A percentile compares a stretch with the other conserved stretches of the same genome.
Conservation (phyloP, 2,329 filamentous ascomycete genomes). For the Neofusicoccum sp. region DNA sequence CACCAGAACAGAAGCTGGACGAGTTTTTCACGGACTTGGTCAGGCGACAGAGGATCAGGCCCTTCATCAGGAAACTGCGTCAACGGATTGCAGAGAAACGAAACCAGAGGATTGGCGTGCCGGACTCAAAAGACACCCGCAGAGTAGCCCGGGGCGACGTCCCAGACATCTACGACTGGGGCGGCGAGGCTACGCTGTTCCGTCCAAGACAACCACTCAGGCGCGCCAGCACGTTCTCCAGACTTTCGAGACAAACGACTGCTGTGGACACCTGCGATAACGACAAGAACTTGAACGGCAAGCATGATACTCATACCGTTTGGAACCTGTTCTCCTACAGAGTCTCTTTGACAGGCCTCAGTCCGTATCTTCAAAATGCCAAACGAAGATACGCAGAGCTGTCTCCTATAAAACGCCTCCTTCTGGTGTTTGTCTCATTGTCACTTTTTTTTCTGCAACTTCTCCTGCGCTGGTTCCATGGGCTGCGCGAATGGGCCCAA, state of each 20-base stretch:
- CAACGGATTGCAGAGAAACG: neutral
- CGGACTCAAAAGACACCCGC: neutral
- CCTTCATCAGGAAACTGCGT: conserved; percentile 1
- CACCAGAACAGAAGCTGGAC: conserved; percentile 20
- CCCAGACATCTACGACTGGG: neutral
- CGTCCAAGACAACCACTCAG: neutral
- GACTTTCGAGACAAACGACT: neutral
- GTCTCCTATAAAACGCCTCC: neutral
- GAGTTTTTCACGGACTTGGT: conserved; percentile 20
- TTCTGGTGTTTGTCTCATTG: neutral
- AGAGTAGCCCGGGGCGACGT: neutral
- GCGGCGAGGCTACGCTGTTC: neutral
- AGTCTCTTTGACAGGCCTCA: neutral
- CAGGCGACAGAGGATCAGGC: conserved; percentile 1
- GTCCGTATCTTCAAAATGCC: neutral
- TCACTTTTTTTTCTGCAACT: neutral
- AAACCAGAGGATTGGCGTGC: neutral
- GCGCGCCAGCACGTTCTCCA: neutral
- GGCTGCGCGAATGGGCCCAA: neutral
- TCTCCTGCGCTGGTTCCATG: neutral
- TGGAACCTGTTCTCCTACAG: neutral
- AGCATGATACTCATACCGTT: neutral
- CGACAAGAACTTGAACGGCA: neutral
- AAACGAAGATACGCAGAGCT: neutral
- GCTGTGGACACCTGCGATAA: neutral